Conservation (phyloP, 2,329 filamentous ascomycete genomes). For the Aspergillus sp. region DNA sequence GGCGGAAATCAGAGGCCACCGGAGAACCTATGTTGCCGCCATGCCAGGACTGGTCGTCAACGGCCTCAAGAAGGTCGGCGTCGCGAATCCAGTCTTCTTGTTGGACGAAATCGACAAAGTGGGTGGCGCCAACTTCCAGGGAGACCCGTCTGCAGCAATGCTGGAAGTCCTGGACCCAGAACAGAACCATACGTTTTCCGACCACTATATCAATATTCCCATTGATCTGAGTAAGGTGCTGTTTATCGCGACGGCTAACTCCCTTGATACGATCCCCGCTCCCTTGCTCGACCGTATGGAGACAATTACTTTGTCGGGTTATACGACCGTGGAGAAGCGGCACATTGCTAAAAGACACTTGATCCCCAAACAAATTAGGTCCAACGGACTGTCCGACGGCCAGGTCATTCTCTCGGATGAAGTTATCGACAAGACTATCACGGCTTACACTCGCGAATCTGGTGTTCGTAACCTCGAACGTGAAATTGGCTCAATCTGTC, state of each 20-base stretch:
- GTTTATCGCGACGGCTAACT: slow-evolving; percentile 97
- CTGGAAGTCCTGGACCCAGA: slow-evolving; percentile 96
- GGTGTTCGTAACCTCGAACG: slow-evolving; percentile 95
- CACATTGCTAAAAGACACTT: slow-evolving; percentile 91
- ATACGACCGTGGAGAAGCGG: slow-evolving; percentile 94
- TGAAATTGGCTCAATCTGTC: slow-evolving; percentile 91
- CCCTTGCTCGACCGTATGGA: slow-evolving; percentile 96
- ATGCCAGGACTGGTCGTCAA: slow-evolving; percentile 96
- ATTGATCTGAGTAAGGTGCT: slow-evolving; percentile 95
- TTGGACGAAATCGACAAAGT: slow-evolving; percentile 99
- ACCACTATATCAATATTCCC: slow-evolving; percentile 94
- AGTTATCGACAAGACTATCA: slow-evolving; percentile 92
- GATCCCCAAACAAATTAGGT: slow-evolving; percentile 91
- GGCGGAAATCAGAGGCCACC: slow-evolving; percentile 92
- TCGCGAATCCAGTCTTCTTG: slow-evolving; percentile 91
- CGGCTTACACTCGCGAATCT: slow-evolving; percentile 92
- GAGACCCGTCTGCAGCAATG: slow-evolving; percentile 95
- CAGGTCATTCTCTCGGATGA: slow-evolving; percentile 77
- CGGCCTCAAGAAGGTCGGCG: slow-evolving; percentile 90
- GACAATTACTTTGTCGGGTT: slow-evolving; percentile 87
- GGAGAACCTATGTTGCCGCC: slow-evolving; percentile 95
- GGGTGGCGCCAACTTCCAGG: slow-evolving; percentile 84
- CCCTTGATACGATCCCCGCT: slow-evolving; percentile 89
- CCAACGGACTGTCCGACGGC: slow-evolving; percentile 76
- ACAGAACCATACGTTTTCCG: slow-evolving; percentile 91